These are phyloP conservation scores for Podaxis carcinomalis DNA, from an alignment of 768 basidiomycete species.

Conservation along the genomic window DNA sequence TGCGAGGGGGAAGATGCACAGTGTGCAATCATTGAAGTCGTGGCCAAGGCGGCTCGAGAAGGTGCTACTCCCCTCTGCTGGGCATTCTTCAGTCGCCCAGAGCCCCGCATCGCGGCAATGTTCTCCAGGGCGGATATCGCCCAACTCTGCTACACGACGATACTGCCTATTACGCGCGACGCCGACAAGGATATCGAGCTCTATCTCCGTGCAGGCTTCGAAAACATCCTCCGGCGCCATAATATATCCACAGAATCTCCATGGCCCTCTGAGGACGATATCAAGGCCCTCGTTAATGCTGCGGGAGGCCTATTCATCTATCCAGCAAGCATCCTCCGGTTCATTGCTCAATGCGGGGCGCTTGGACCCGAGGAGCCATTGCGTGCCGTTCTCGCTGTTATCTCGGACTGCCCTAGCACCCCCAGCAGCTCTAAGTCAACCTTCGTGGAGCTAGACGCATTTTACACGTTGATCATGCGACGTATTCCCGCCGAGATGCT, in stretches of 20 bases:
- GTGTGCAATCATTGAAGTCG: too few relatives aligned
- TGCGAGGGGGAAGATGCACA: too few relatives aligned
- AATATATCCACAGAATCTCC: background rate
- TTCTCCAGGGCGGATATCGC: too few relatives aligned
- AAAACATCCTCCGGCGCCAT: background rate
- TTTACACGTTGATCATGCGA: background rate
- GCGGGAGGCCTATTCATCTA: background rate
- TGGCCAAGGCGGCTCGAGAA: too few relatives aligned
- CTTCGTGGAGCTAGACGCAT: background rate
- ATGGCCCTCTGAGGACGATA: background rate
- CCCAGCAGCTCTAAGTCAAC: background rate
- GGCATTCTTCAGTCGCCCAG: too few relatives aligned
- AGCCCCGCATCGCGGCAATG: too few relatives aligned
- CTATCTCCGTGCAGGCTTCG: background rate
- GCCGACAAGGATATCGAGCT: too few relatives aligned
- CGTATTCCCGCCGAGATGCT: background rate
- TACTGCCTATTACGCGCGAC: too few relatives aligned
- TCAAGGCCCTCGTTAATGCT: background rate
- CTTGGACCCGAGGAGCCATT: background rate
- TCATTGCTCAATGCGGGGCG: background rate
- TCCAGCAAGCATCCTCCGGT: background rate
- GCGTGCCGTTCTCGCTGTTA: background rate
- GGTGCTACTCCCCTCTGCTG: too few relatives aligned
- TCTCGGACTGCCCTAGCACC: background rate
- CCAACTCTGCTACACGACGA: too few relatives aligned